phyloP scores from a whole-genome alignment of 2,329 filamentous ascomycete species.

The Talaromyces sp. region DNA sequence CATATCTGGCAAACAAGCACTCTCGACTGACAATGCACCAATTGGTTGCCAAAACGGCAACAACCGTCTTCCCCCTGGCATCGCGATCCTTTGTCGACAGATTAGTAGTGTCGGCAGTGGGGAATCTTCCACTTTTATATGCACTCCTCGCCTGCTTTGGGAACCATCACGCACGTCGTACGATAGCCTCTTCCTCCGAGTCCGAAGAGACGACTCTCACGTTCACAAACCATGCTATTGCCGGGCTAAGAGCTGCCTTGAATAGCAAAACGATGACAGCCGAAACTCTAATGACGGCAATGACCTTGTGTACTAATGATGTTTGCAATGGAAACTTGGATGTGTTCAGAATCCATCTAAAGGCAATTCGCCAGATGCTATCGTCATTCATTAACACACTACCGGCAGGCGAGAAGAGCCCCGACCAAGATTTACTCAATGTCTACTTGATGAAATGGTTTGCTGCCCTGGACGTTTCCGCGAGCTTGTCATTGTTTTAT shows the following conservation, averaged over 20 bases:
- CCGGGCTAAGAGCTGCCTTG: slow-evolving; percentile 19
- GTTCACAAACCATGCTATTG: slow-evolving; percentile 25
- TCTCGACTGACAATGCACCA: slow-evolving; percentile 23
- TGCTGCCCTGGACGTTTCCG: slow-evolving; percentile 23
- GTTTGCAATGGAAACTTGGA: slow-evolving; percentile 29
- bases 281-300: slow-evolving; percentile 24
- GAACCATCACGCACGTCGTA: slow-evolving; percentile 26
- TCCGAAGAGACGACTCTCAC: slow-evolving; percentile 18
- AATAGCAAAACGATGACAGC: slow-evolving; percentile 14
- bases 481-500: slow-evolving; percentile 20
- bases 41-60: slow-evolving; percentile 22
- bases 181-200: slow-evolving; percentile 12
- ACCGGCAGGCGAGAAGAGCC: slow-evolving; percentile 11
- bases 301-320: slow-evolving; percentile 29
- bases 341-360: slow-evolving; percentile 23
- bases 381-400: slow-evolving; percentile 9
- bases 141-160: slow-evolving; percentile 24
- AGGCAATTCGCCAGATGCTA: slow-evolving; percentile 22
- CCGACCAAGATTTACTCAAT: slow-evolving; percentile 14
- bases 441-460: slow-evolving; percentile 27
- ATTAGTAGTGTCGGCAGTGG: slow-evolving; percentile 20
- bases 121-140: slow-evolving; percentile 23
- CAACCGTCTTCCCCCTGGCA: slow-evolving; percentile 24
- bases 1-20: slow-evolving; percentile 11
- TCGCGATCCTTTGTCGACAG: slow-evolving; percentile 20